Conservation (phyloP, 1,284 basidiomycete species). For the Ustilago loliicola region DNA sequence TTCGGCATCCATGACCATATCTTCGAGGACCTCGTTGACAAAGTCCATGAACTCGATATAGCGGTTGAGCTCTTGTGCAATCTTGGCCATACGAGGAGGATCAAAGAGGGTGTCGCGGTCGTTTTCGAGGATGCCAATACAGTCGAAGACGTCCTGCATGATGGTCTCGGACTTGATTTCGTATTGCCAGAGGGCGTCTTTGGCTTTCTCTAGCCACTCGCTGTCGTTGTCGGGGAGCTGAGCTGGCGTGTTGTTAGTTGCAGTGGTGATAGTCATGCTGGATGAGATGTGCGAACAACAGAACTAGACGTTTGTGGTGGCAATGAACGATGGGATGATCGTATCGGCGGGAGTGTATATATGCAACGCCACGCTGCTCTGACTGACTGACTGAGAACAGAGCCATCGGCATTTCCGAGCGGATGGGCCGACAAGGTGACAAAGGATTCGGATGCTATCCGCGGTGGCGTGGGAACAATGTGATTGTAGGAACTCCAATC, state of each 20-base stretch:
- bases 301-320: background rate
- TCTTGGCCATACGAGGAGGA: conserved; percentile 10
- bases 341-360: too few relatives aligned
- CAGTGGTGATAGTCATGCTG: background rate
- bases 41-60: conserved; percentile 25
- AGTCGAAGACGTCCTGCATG: conserved; percentile 28
- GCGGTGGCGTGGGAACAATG: background rate
- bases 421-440: background rate
- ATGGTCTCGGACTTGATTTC: conserved; percentile 16
- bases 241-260: background rate
- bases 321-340: background rate
- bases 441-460: conserved; percentile 1
- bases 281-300: background rate
- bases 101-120: conserved; percentile 7
- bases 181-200: conserved; percentile 22
- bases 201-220: conserved; percentile 13
- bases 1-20: conserved; percentile 22
- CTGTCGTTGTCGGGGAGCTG: background rate
- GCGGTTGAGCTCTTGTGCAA: conserved; percentile 13
- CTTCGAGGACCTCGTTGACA: conserved; percentile 27
- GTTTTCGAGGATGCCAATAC: conserved; percentile 17
- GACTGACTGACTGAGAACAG: too few relatives aligned
- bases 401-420: background rate
- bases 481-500: background rate
- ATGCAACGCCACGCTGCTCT: too few relatives aligned